These are phyloP conservation scores for Evernia prunastri DNA, from an alignment of 495 filamentous ascomycete genomes.

Conservation along the genomic window DNA sequence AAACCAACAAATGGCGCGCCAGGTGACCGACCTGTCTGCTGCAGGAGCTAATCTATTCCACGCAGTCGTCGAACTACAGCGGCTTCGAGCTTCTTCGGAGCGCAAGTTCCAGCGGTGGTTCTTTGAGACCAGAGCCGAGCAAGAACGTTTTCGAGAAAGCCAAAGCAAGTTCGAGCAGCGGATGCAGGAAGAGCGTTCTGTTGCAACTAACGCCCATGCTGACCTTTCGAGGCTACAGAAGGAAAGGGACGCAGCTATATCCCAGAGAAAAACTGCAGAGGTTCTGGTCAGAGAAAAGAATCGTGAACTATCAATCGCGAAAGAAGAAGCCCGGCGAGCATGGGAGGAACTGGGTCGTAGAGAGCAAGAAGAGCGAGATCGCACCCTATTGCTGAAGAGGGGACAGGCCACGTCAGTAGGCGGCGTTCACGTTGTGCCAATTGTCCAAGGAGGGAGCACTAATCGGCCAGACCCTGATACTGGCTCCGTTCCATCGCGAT, in stretches of 20 bases:
- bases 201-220: constrained; percentile 56
- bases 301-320: constrained; percentile 86
- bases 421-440: constrained; percentile 94
- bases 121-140: constrained; percentile 83
- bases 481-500: constrained; percentile 28
- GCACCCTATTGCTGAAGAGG: constrained; percentile 74
- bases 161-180: constrained; percentile 70
- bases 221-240: constrained; percentile 57
- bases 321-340: constrained; percentile 89
- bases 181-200: constrained; percentile 65
- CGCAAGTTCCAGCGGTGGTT: constrained; percentile 99
- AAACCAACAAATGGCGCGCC: constrained; percentile 79
- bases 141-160: constrained; percentile 80
- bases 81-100: constrained; percentile 91
- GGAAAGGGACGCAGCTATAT: constrained; percentile 59
- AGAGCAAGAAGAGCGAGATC: constrained; percentile 91
- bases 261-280: constrained; percentile 21
- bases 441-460: constrained; percentile 63
- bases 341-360: constrained; percentile 95
- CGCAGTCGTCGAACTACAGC: constrained; percentile 91
- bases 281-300: constrained; percentile 70
- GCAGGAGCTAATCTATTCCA: constrained; percentile 97
- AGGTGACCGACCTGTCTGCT: constrained; percentile 91
- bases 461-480: constrained; percentile 41
- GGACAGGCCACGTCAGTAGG: constrained; percentile 87